These are phyloP conservation scores for Colletotrichum magnum DNA, from an alignment of 2,329 filamentous ascomycete genomes.

Conservation along the genomic window DNA sequence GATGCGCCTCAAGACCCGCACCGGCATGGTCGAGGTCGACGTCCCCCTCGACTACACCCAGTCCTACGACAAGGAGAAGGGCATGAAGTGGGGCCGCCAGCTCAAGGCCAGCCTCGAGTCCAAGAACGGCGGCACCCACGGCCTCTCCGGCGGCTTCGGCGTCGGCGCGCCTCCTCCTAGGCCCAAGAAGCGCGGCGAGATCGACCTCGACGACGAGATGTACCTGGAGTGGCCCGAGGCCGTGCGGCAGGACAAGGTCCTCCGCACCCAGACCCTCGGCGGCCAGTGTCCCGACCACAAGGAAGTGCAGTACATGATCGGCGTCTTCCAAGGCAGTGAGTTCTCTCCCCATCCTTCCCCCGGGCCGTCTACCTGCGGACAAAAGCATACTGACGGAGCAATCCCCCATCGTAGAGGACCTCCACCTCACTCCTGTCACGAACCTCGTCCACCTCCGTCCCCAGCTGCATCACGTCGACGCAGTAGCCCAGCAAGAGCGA, in stretches of 20 bases:
- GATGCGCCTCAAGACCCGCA: conserved; percentile 84
- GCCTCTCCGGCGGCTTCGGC: conserved; percentile 81
- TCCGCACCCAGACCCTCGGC: conserved; percentile 87
- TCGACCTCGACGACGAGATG: conserved; percentile 61
- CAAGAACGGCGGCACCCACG: conserved; percentile 76
- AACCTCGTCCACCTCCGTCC: conserved; percentile 91
- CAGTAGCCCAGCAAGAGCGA: conserved; percentile 79
- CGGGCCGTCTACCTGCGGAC: background rate
- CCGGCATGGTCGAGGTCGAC: conserved; percentile 92
- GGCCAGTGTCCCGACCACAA: conserved; percentile 81
- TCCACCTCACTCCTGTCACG: conserved; percentile 88
- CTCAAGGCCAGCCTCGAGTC: conserved; percentile 72
- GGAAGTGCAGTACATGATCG: conserved; percentile 89
- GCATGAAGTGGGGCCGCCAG: conserved; percentile 85
- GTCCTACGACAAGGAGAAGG: conserved; percentile 89
- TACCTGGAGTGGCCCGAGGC: conserved; percentile 76
- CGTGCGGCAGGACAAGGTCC: conserved; percentile 77
- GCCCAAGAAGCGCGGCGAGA: conserved; percentile 51
- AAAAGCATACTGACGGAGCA: conserved; percentile 10
- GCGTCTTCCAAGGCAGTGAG: conserved; percentile 87
- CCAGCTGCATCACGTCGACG: conserved; percentile 94
- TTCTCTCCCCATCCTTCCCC: conserved; percentile 40
- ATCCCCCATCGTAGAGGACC: conserved; percentile 69
- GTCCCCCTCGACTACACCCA: conserved; percentile 81
- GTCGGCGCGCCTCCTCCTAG: conserved; percentile 64